These are phyloP conservation scores for Apiospora arundinis DNA, from an alignment of 2,329 filamentous ascomycete genomes.

Conservation along the genomic window DNA sequence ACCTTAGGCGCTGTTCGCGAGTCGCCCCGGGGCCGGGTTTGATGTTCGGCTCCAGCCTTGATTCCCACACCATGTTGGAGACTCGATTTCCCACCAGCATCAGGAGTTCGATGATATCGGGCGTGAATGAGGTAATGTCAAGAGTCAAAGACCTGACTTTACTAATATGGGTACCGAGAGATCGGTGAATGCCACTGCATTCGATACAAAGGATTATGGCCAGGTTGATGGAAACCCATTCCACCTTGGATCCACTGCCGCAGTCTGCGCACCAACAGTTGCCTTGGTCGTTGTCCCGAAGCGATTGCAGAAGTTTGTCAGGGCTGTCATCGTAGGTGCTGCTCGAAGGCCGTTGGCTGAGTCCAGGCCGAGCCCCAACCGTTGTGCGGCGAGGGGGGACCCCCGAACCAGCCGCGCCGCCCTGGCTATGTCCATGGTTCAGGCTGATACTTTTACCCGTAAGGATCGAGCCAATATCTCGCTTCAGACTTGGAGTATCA, in stretches of 20 bases:
- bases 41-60: slow-evolving; percentile 72
- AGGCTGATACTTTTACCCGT: slow-evolving; percentile 88
- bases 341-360: slow-evolving; percentile 67
- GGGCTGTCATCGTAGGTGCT: slow-evolving; percentile 81
- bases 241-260: slow-evolving; percentile 87
- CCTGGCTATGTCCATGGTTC: slow-evolving; percentile 56
- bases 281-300: slow-evolving; percentile 89
- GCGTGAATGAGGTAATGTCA: slow-evolving; percentile 94
- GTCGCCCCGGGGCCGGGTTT: slow-evolving; percentile 82
- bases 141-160: slow-evolving; percentile 95
- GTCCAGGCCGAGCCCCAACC: slow-evolving; percentile 83
- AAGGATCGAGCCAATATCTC: slow-evolving; percentile 90
- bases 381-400: slow-evolving; percentile 84
- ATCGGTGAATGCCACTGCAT: slow-evolving; percentile 96
- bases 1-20: slow-evolving; percentile 88
- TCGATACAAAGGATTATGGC: slow-evolving; percentile 97
- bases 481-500: slow-evolving; percentile 67
- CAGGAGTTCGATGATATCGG: slow-evolving; percentile 94
- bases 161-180: slow-evolving; percentile 95
- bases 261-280: slow-evolving; percentile 97
- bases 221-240: slow-evolving; percentile 98
- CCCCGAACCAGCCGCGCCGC: slow-evolving; percentile 53
- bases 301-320: slow-evolving; percentile 82
- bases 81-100: slow-evolving; percentile 91
- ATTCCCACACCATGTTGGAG: slow-evolving; percentile 97